A percentile compares a stretch with the other conserved stretches of the same genome.
These are phyloP conservation scores for Teunomyces kruisii DNA, from an alignment of 805 yeast genomes.

Conservation along the genomic window DNA sequence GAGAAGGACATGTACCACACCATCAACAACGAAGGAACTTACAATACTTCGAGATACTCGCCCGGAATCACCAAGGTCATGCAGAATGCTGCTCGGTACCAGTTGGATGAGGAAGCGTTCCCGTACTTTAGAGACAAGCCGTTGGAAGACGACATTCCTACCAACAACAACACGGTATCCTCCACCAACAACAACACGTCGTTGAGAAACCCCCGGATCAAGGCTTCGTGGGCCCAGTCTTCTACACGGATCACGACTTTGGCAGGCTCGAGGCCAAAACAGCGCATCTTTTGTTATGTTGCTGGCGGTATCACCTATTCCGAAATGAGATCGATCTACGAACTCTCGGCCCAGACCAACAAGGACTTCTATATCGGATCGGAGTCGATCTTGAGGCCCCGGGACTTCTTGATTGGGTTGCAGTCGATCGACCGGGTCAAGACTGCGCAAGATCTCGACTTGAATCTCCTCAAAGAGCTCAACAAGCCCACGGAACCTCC, in stretches of 20 bases:
- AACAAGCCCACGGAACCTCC: conserved; percentile 43
- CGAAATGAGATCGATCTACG: conserved; percentile 75
- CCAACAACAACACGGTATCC: background rate
- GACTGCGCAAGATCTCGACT: conserved; percentile 41
- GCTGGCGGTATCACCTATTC: conserved; percentile 90
- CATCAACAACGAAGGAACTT: conserved; percentile 49
- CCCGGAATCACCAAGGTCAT: conserved; percentile 67
- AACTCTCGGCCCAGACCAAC: conserved; percentile 58
- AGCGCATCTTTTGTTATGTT: conserved; percentile 73
- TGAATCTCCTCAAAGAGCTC: conserved; percentile 33
- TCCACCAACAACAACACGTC: conserved; percentile 29
- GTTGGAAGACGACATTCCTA: conserved; percentile 44
- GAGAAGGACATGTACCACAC: conserved; percentile 58
- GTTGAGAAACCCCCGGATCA: conserved; percentile 66
- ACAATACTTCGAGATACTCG: conserved; percentile 67
- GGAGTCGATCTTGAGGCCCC: conserved; percentile 66
- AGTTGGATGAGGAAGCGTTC: conserved; percentile 57
- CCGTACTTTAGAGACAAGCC: conserved; percentile 81
- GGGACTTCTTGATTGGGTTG: conserved; percentile 44
- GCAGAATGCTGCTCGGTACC: conserved; percentile 49
- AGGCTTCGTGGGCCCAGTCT: conserved; percentile 72
- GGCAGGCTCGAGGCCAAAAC: conserved; percentile 37
- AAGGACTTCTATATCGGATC: conserved; percentile 82
- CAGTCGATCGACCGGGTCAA: conserved; percentile 40
- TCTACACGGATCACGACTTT: conserved; percentile 13